Percentiles rank a stretch among this genome's conserved stretches.
phyloP scores from a whole-genome alignment of 495 filamentous ascomycete species.

The Lindgomyces ingoldianus region DNA sequence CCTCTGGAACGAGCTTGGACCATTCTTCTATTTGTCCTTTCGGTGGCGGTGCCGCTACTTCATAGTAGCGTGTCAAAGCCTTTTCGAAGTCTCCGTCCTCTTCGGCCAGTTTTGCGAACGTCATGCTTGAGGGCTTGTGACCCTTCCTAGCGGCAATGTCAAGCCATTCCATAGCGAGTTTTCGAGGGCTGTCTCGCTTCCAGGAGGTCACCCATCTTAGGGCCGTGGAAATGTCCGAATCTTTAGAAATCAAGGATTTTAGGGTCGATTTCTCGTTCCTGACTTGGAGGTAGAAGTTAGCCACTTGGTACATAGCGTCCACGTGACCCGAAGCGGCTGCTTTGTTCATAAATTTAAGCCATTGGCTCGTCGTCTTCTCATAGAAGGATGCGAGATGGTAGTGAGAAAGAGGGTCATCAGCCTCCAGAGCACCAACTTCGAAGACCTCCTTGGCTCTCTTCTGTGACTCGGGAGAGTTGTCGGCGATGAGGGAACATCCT shows the following conservation, averaged over 20 bases:
- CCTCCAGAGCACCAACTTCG: conserved; percentile 19
- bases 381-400: conserved; percentile 30
- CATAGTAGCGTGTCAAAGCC: neutral
- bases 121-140: conserved; percentile 21
- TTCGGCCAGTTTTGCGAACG: conserved; percentile 12
- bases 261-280: neutral
- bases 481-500: neutral
- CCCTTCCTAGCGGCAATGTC: conserved; percentile 7
- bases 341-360: conserved; percentile 34
- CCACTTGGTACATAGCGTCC: conserved; percentile 26
- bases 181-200: neutral
- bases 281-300: conserved; percentile 22
- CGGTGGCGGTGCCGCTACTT: neutral
- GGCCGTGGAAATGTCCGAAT: neutral
- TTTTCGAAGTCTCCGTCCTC: neutral
- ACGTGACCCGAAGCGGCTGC: conserved; percentile 31
- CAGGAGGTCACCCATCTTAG: conserved; percentile 8
- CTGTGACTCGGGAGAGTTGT: conserved; percentile 3
- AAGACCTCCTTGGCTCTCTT: conserved; percentile 18
- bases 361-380: neutral
- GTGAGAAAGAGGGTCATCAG: conserved; percentile 32
- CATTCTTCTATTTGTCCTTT: conserved; percentile 6
- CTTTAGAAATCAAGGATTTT: neutral
- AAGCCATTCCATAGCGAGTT: conserved; percentile 20
- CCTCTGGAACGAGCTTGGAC: conserved; percentile 5